Base-by-base conservation (phyloP, 768 basidiomycete genomes). In the Clitopilus passeckerianus region DNA sequence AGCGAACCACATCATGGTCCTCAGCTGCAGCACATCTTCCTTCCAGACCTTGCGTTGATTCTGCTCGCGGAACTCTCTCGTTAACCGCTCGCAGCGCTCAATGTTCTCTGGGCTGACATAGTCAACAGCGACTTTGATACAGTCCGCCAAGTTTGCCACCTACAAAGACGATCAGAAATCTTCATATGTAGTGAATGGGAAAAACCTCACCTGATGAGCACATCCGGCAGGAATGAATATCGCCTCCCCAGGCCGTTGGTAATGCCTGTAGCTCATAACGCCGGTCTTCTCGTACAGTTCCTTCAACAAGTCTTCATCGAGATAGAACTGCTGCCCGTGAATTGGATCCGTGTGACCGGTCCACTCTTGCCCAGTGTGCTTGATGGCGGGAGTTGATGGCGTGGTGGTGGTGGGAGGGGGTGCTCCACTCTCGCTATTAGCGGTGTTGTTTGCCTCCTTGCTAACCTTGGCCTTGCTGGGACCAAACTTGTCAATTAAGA, bases 71-170 rank as follows among this genome's bases (percentile, higher is more conserved):
- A 97, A 97, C 74, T 98, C 95, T 64, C 80, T 78, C 61, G 91
- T 95, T 58, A 98, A 80, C 70, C 80, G 79, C 72, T 91, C 91
- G 72, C 95, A 98, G 34, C 93, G 84, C 53, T 75, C 77, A 37
- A 98, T 87, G 69, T 96, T 97, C 76, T 97, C 92, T 44, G 94
- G 89, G 78, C 90, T 92, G 63, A 97, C 93, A 71, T 94, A 98
- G 73, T 98, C 95, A 66, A 90, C 82, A 27, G 95, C 95, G 56
- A 97, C 92, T 75, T 98, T 98, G 76, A 98, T 87, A 67, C 92
- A 95, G 71, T 97, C 94, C n/a, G 93, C 82, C 55, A 95, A 74
- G 70, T 98, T 97, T 65, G 90, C 90, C 8, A 97, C 95, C 86
- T 96, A 65, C 30, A 37, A 22, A 10, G 30, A n/a, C 10, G 30